Evolutionary conservation across 352 stramenopile species (phyloP), one percentile per base, ranked within the genome.

Genomic region (Plasmopara viticola): DNA sequence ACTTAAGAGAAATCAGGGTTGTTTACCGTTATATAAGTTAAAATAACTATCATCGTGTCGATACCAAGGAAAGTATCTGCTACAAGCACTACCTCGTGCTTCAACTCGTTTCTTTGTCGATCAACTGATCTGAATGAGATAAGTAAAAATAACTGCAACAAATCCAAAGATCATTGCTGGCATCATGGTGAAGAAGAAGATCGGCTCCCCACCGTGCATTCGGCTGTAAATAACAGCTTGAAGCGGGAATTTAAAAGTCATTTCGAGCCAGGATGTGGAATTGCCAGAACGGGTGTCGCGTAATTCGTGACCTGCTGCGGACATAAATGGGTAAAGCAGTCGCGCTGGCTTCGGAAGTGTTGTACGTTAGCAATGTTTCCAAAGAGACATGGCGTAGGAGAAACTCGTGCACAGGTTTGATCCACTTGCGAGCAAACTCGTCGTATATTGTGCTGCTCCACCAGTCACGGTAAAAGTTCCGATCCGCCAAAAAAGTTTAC

Each of bases 381-480:
- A 94, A 57, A 48, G 93, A 96, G 34, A 95, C 72, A 45, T 95
- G 84, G 17, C 85, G 79, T 43, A 90, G 57, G 44, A 96, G 56
- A 73, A 96, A 98, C 62, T 98, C 95, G 61, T 98, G 95, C 18
- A 99, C 95, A 5, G 95, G 95, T 48, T 97, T 91, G 70, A 98
- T 99, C 96, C 96, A 99, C 40, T 97, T 86, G 57, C 95, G 73
- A 38, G 80, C 85, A 58, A 95, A 95, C 66, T 90, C 79, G 45
- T 87, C 80, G 30, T 88, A 95, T 17, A 95, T 97, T 28, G 86
- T 95, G 55, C 87, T 90, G 76, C 98, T 98, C 95, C 94, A 99
- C 96, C 95, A 99, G 67, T 98, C 95, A 35, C 81, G 78, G 67
- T 98, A 98, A 52, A 98, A 98, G 33, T 96, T 74, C 4, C 87